These are phyloP conservation scores for Rubia peregrina DNA, from an alignment of 305 asterid genomes.

Conservation along the genomic window DNA sequence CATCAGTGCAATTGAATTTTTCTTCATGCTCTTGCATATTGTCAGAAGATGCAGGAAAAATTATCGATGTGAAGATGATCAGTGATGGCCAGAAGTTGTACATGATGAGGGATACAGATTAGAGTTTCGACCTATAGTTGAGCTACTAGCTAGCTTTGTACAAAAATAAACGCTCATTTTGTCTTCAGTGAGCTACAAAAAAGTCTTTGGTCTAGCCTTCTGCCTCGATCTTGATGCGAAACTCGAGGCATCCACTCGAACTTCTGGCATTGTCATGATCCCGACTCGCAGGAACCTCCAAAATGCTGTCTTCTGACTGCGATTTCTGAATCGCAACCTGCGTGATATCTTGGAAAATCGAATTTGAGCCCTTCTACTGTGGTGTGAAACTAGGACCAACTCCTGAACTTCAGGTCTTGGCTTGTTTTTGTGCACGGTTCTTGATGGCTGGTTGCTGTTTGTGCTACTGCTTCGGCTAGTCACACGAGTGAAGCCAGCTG, in stretches of 20 bases:
- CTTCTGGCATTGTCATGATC: constrained; percentile 53
- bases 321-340: constrained; percentile 5
- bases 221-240: constrained; percentile 13
- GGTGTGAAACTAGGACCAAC: constrained; percentile 53
- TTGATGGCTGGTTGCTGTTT: too few relatives aligned
- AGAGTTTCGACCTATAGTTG: constrained; percentile 5
- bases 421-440: constrained; percentile 10
- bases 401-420: constrained; percentile 30
- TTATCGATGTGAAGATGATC: constrained; percentile 57
- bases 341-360: constrained; percentile 20
- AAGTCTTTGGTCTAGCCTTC: constrained; percentile 1
- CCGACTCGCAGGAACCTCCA: constrained; percentile 71
- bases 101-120: constrained; percentile 36
- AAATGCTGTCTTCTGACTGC: constrained; percentile 27
- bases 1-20: constrained; percentile 36
- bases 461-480: too few relatives aligned
- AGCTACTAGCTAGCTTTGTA: not conserved
- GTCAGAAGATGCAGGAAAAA: constrained; percentile 76
- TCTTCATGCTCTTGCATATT: constrained; percentile 34
- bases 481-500: too few relatives aligned
- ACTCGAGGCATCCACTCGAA: constrained; percentile 42
- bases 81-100: constrained; percentile 56
- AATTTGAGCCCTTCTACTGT: constrained; percentile 60
- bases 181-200: constrained; percentile 24
- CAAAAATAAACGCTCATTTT: not conserved